Evolutionary conservation across 306 rosid genomes (phyloP), one percentile per base, ranked within the genome.

Genomic region (Gynostemma pentaphyllum): DNA sequence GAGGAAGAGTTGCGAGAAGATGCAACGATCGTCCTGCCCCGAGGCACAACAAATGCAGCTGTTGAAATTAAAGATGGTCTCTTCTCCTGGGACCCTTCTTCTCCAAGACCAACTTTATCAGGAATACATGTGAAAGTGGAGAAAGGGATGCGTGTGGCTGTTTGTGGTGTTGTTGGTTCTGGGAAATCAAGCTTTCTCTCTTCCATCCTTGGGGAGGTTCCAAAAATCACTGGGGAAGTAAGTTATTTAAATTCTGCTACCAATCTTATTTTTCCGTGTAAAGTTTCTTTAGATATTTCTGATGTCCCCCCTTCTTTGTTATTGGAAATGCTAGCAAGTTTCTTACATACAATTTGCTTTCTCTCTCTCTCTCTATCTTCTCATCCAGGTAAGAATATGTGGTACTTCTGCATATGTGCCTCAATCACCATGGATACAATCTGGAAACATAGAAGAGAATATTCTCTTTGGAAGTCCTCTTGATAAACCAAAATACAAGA

Each of bases 121-220:
- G 89, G 85, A 63, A 81, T 94, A 63, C 78, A 82, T 23, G 68
- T 94, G 82, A 83, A 82, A 83, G 99, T 84, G 70, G 82, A 76
- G 78, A 84, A 37, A 76, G 81, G 97, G 57, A 88, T 85, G 94
- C 94, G 91, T 7, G 99, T 94, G 22, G 99, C 99, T 57, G 87
- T 94, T 68, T 94, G 99, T 53, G 99, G 99, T 62, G 81, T 78
- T 79, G 99, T 94, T 65, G 99, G 99, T 56, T 75, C 97, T 52
- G 97, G 99, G 61, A 94, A 94, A 71, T 94, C 99, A 30, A 94
- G 99, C 68, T 87, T 88, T 61, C 95, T 94, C 67, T 94, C 97
- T 70, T 86, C 90, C 81, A 86, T 94, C 78, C 97, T 94, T 27
- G 97, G 97, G 55, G 97, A 94, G 83, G 86, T 94, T 62, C 97